Base-by-base conservation (phyloP, 495 filamentous ascomycete species). In the Aeminium ludgeri region DNA sequence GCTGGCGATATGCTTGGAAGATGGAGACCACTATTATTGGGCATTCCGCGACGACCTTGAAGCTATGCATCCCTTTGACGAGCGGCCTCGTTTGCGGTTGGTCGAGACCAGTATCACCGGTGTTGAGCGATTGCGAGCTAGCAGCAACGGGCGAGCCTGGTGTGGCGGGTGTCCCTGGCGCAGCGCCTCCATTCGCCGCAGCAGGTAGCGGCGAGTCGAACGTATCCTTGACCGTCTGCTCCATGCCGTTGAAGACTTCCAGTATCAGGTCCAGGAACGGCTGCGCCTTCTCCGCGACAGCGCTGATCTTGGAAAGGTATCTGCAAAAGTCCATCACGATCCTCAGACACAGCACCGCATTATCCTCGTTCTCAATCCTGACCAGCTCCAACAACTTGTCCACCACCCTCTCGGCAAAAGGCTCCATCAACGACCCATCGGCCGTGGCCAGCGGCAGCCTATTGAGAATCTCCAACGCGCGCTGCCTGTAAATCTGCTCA, bases 11-110 rank as follows among this genome's bases (percentile, higher is more conserved):
- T 1, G 84, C 79, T 59, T 96, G 89, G 62, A 99, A 96, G 48
- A 96, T 79, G 6, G 91, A 97, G 13, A 99, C 91, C 20, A 99
- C 91, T 42, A 96, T 95, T 45, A 99, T 99, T 1, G 91, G 91
- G 48, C 86, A 96, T 57, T 99, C 91, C 0, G 87, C 82, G 12
- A 96, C 70, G 27, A 99, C 91, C 59, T 96, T 99, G 69, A 99
- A 99, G 4, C 87, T 95, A 59, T 93, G 81, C 86, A 95, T 93
- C 13, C 91, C 89, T 55, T 80, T 85, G 30, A 84, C 62, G 18
- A 96, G 60, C 18, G 78, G 75, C 42, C 87, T 76, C 20, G 73
- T 78, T 38, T 80, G 70, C 58, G 87, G 85, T 46, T 86, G 82
- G 48, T 89, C 85, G 10, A 72, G 66, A 10, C 73, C 77, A 10